Evolutionary conservation across 2,329 filamentous ascomycete genomes (phyloP), one percentile per base, ranked within the genome.

Genomic region (Neonectria ditissima): DNA sequence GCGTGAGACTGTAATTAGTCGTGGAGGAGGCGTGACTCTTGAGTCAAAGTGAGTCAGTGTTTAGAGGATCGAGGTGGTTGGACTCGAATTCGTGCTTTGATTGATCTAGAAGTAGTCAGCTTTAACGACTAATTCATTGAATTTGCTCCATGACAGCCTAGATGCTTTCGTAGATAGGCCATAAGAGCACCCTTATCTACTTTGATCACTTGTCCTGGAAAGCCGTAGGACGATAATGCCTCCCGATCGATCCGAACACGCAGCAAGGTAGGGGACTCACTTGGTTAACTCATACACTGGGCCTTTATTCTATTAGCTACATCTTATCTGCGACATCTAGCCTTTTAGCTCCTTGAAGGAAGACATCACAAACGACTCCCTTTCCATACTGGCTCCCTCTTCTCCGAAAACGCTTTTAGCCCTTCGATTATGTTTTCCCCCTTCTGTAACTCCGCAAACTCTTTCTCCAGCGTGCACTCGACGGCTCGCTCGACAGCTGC

Each of bases 341-440:
- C 3, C 11, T 18, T 5, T n/a, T 32, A 32, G 44, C 7, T 10
- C 14, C 8, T 7, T 8, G 26, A 5, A 8, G 18, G 6, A 43
- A 10, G 16, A 43, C 1, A 2, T 57, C 37, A 62, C 20, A 62
- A 14, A 14, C 56, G 37, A 34, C 84, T 87, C 55, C 84, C 80
- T 64, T 81, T 84, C 90, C 90, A 93, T 43, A 78, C 79, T 1
- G 90, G 88, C 77, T 86, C 84, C 72, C 89, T 83, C 82, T 89
- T 92, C 82, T 92, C 90, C 9, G 89, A 86, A 79, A 93, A 93
- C 52, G 90, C 91, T 75, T 74, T 82, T 20, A 93, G 80, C 0
- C 91, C 91, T 78, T 93, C 91, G 43, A 83, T 83, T 75, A 92
- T 87, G 77, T 93, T 93, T 69, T 91, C 87, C 0, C 87, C 89